Base-by-base conservation (phyloP, 257 asterid genomes). In the Nicotiana tomentosiformis region DNA sequence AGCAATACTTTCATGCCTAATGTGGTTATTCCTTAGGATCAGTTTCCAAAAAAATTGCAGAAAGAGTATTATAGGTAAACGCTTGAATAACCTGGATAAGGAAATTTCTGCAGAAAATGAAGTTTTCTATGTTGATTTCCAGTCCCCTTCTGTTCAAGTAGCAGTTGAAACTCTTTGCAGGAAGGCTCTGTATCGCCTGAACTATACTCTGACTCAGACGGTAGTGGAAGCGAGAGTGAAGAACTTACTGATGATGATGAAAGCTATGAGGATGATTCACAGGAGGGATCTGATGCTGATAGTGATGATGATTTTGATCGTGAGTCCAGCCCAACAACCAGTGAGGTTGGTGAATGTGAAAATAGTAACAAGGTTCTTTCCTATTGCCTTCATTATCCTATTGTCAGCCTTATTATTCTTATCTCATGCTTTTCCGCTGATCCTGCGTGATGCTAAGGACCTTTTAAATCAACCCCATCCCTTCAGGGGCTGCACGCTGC, bases 131-230 rank as follows among this genome's bases (percentile, higher is more conserved):
- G 69, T 65, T 16, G 6, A 11, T 5, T 16, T 65, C 69, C 10
- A 65, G n/a, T 65, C n/a, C 69, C 15, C 17, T 65, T 65, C 39
- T 65, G n/a, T 65, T 29, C 68, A 64, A 26, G 9, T 64, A 26
- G 35, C 67, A 26, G 46, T 30, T 23, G 16, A 67, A 12, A 16
- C 68, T 80, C 10, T 82, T 85, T 82, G 84, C 89, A 94, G 98
- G 99, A 90, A 85, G 94, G 93, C 65, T 89, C 97, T 10, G 86
- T 51, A 67, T 77, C 91, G 17, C 94, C 94, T 84, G 98, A 89
- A 82, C 92, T 95, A 60, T 96, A 93, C 86, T 90, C 99, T 60
- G 97, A 96, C 77, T 88, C 97, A 33, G 99, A 96, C 66, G 97
- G 91, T 79, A 92, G 90, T 84, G 97, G 91, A 76, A 92, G 93